Base-by-base conservation (phyloP, 352 stramenopile genomes). In the Aphanomyces invadans region DNA sequence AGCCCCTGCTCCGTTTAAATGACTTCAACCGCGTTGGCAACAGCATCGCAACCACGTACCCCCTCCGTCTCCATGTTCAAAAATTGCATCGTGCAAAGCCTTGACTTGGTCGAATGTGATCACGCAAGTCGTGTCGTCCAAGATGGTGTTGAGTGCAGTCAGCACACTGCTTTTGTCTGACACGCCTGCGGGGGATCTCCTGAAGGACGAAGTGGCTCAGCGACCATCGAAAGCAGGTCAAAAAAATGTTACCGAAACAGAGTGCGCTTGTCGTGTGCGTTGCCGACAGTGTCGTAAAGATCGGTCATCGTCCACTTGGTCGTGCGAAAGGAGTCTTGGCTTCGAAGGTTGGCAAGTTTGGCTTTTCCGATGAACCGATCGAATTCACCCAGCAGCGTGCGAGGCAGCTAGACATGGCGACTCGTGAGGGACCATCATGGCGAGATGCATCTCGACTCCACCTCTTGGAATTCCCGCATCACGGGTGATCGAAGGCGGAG, bases 201-300 rank as follows among this genome's bases (percentile, higher is more conserved):
- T 62, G 38, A 39, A 44, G 21, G 51, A 2, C 72, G 71, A 0
- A 66, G 53, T 10, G 3, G 32, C 32, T 29, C 5, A 4, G n/a
- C 26, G 17, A 15, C 28, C 42, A 48, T 2, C 3, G 10, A 9
- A 55, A 15, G 10, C 17, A 25, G n/a, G n/a, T n/a, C n/a, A n/a
- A n/a, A n/a, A n/a, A n/a, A n/a, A n/a, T n/a, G n/a, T 21, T 26
- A 67, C 60, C 31, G 12, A 44, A 67, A 67, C 4, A n/a, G 7
- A 5, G 28, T 29, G 2, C 17, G 23, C 23, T 32, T 23, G 32
- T 89, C 80, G 52, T 92, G 83, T 0, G 79, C 72, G 19, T 74
- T 73, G 0, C 83, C 83, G 29, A 92, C 86, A 0, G 80, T 78
- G 44, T 92, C 83, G 62, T 89, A 92, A 28, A 90, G 53, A 19